Evolutionary conservation across 2,329 filamentous ascomycete genomes (phyloP).

Genomic region (Chaetomium globosum): DNA sequence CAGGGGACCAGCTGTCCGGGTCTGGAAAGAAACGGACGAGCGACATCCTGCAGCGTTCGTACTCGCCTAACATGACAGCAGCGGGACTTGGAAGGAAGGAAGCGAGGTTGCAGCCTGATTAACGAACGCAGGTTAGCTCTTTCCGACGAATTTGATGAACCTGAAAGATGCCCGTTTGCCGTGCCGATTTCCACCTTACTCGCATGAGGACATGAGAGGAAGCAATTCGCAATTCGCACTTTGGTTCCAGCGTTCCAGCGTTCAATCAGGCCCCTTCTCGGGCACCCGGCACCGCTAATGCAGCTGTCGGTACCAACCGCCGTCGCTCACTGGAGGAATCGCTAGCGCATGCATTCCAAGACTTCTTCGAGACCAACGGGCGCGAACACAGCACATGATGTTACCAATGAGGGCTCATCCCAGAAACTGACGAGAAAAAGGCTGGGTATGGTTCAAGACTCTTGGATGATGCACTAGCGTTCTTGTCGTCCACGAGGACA

Average conservation of each 20-base stretch:
- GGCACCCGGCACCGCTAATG: conserved; percentile 16
- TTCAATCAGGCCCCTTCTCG: not conserved
- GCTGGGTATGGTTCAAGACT: conserved; percentile 6
- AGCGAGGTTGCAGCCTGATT: not conserved
- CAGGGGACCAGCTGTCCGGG: not conserved
- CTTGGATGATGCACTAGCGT: conserved; percentile 7
- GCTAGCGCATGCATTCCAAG: not conserved
- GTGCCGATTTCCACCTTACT: not conserved
- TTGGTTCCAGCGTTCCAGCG: not conserved
- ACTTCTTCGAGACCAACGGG: not conserved
- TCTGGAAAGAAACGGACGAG: not conserved
- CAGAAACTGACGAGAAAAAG: not conserved
- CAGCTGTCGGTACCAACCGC: conserved; percentile 15
- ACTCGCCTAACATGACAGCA: conserved; percentile 10
- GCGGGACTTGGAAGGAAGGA: not conserved
- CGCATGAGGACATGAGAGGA: not conserved
- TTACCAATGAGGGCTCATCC: conserved; percentile 1
- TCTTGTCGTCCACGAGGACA: conserved; percentile 19
- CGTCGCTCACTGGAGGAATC: conserved; percentile 3
- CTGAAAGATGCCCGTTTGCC: not conserved
- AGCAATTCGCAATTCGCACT: conserved; percentile 4
- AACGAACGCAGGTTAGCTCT: not conserved
- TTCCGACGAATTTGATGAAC: not conserved
- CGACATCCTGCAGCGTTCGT: conserved; percentile 5
- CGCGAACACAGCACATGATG: not conserved